Conservation (phyloP, 2,329 filamentous ascomycete species). For the Arthrobotrys sinensis region DNA sequence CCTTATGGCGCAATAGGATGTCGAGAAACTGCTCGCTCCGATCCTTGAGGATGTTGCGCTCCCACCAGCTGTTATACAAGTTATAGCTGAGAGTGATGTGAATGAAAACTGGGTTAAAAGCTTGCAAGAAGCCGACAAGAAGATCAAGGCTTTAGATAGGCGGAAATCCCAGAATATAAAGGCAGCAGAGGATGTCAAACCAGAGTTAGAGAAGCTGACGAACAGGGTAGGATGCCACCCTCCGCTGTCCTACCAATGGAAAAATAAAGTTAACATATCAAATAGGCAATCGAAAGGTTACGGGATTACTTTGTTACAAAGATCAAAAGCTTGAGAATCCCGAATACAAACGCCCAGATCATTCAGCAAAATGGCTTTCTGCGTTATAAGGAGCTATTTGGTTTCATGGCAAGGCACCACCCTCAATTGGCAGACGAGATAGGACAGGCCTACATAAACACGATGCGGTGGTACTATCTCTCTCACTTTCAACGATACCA, state of each 20-base stretch:
- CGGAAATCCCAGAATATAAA: slow-evolving; percentile 77
- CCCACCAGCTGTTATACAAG: slow-evolving; percentile 84
- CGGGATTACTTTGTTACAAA: slow-evolving; percentile 94
- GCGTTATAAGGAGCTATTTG: slow-evolving; percentile 87
- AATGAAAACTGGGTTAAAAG: slow-evolving; percentile 91
- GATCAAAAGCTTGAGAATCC: slow-evolving; percentile 92
- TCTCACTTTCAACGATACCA: slow-evolving; percentile 93
- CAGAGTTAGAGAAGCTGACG: slow-evolving; percentile 85
- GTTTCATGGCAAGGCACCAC: slow-evolving; percentile 87
- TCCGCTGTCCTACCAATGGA: neutral
- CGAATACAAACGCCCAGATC: slow-evolving; percentile 96
- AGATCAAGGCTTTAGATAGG: slow-evolving; percentile 79
- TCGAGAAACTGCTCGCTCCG: slow-evolving; percentile 88
- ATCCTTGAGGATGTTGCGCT: slow-evolving; percentile 93
- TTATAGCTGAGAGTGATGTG: slow-evolving; percentile 88
- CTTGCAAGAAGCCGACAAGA: slow-evolving; percentile 85
- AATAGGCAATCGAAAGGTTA: slow-evolving; percentile 88
- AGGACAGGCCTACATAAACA: slow-evolving; percentile 93
- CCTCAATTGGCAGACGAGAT: slow-evolving; percentile 89
- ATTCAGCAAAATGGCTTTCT: slow-evolving; percentile 95
- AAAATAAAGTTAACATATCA: slow-evolving; percentile 59
- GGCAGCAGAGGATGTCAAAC: slow-evolving; percentile 85
- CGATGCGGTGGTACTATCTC: slow-evolving; percentile 98
- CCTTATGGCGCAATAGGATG: slow-evolving; percentile 68
- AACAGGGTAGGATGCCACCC: slow-evolving; percentile 75